These are phyloP conservation scores for Amaranthus palmeri DNA, from an alignment of 148 eudicot species.

Conservation along the genomic window DNA sequence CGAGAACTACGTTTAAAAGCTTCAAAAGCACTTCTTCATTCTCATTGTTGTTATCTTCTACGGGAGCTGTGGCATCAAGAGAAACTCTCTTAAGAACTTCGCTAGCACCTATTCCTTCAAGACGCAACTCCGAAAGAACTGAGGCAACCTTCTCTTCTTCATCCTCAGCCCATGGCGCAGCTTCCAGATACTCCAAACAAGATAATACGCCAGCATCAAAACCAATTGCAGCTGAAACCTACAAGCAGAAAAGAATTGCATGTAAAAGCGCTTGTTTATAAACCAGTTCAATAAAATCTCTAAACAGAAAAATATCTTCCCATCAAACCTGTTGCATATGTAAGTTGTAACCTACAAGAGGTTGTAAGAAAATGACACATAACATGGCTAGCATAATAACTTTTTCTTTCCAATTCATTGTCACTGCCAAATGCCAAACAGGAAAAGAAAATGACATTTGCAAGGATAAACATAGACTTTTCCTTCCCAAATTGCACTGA, in stretches of 20 bases:
- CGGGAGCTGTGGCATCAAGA: slow-evolving; percentile 39
- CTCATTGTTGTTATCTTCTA: slow-evolving; percentile 33
- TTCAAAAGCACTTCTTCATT: slow-evolving; percentile 77
- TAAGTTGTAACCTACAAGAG: slow-evolving; percentile 60
- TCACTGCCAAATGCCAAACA: no score
- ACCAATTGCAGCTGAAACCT: slow-evolving; percentile 95
- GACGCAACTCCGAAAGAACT: slow-evolving; percentile 65
- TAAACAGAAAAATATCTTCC: slow-evolving; percentile 8
- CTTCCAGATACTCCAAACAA: slow-evolving; percentile 93
- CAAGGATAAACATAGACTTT: neutral
- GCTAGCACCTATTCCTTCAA: slow-evolving; percentile 68
- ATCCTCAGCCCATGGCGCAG: slow-evolving; percentile 98
- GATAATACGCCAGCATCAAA: slow-evolving; percentile 91
- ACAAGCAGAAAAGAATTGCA: slow-evolving; percentile 9
- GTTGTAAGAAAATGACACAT: neutral
- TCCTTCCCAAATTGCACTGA: neutral
- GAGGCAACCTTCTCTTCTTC: slow-evolving; percentile 90
- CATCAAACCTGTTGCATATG: slow-evolving; percentile 84
- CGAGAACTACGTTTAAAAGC: slow-evolving; percentile 78
- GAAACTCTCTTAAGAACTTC: slow-evolving; percentile 88
- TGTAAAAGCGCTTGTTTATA: neutral
- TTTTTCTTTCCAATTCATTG: neutral
- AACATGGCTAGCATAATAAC: neutral
- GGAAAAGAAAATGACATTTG: no score
- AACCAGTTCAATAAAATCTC: neutral